Conservation (phyloP, 2,329 filamentous ascomycete species). For the Zalaria sp. region DNA sequence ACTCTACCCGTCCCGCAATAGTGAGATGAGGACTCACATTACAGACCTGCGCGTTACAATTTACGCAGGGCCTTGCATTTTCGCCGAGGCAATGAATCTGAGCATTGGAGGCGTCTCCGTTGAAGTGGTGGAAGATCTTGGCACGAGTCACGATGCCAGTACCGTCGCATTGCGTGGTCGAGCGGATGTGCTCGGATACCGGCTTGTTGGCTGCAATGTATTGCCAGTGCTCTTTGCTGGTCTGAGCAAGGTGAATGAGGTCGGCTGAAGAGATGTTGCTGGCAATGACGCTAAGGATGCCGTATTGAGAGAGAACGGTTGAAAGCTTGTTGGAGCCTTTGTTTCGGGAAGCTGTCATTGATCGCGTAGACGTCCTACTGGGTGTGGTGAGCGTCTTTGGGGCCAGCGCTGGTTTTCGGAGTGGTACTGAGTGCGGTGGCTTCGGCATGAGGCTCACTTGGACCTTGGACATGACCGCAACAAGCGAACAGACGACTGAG, state of each 20-base stretch:
- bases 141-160: constrained; percentile 2
- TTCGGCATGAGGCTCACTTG: no score
- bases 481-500: no score
- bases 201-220: constrained; percentile 1
- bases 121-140: constrained; percentile 1
- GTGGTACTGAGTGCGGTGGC: no score
- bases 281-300: neutral
- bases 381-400: no score
- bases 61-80: constrained; percentile 1
- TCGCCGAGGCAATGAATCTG: constrained; percentile 1
- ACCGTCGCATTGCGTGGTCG: neutral
- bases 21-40: constrained; percentile 2
- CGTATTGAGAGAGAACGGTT: constrained; percentile 1
- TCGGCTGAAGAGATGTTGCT: constrained; percentile 3
- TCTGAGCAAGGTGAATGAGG: constrained; percentile 5
- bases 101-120: neutral
- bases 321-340: neutral
- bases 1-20: neutral
- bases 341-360: no score
- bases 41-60: constrained; percentile 6
- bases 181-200: neutral
- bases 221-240: constrained; percentile 4
- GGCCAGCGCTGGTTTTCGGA: no score
- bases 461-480: no score
- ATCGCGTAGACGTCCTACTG: no score